Conservation (phyloP, 2,329 filamentous ascomycete genomes). For the Thelonectria discophora region DNA sequence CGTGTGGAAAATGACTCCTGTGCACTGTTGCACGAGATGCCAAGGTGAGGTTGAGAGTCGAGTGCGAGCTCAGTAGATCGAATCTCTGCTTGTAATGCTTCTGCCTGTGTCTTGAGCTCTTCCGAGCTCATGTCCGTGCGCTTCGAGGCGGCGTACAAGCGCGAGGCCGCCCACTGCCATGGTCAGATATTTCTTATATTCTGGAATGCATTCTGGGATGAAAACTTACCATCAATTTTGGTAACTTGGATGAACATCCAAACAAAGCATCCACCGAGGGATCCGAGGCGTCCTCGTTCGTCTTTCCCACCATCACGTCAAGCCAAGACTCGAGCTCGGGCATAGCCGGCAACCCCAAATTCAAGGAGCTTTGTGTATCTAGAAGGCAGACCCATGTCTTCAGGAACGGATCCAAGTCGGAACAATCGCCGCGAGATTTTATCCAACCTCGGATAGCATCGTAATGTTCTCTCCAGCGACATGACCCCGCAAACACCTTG, state of each 20-base stretch:
- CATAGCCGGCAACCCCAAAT: slow-evolving; percentile 13
- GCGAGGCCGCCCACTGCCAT: slow-evolving; percentile 17
- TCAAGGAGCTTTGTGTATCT: slow-evolving; percentile 21
- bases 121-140: not conserved
- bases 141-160: slow-evolving; percentile 6
- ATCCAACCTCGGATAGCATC: slow-evolving; percentile 25
- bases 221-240: slow-evolving; percentile 21
- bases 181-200: not conserved
- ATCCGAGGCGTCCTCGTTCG: not conserved
- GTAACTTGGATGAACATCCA: slow-evolving; percentile 19
- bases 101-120: slow-evolving; percentile 3
- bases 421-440: slow-evolving; percentile 12
- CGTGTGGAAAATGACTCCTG: not conserved
- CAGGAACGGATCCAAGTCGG: slow-evolving; percentile 17
- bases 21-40: slow-evolving; percentile 6
- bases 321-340: slow-evolving; percentile 20
- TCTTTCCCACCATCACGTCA: not conserved
- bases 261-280: slow-evolving; percentile 17
- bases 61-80: slow-evolving; percentile 13
- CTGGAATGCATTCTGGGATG: too few relatives aligned
- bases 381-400: slow-evolving; percentile 27
- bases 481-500: slow-evolving; percentile 23
- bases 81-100: slow-evolving; percentile 12
- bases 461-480: slow-evolving; percentile 22
- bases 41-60: slow-evolving; percentile 7